Evolutionary conservation across 176 grass and related monocot species (phyloP), one percentile per base, ranked within the genome.

Genomic region (maize (Zea mays)): DNA sequence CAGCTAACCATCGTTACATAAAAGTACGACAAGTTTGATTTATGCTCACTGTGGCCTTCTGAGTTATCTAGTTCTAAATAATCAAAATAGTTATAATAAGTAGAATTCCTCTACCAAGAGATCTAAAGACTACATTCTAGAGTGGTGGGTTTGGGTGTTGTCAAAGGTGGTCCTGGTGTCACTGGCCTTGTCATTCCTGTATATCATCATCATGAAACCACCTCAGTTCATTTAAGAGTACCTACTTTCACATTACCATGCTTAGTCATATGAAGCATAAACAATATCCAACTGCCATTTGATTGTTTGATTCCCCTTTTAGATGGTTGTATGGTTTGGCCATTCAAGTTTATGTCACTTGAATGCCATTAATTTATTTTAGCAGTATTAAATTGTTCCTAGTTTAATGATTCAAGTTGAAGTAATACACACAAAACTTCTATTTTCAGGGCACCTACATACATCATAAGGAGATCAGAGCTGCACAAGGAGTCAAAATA

Each of bases 401-500:
- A 39, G 38, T 39, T 39, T 4, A 39, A 69, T 6, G 46, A 43
- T 68, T 81, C 58, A 38, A 82, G 45, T 46, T 88, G 70, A 51
- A 70, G 35, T 84, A 64, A 80, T 41, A 37, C 19, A 39, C 38
- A 0, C n/a, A 79, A 75, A 75, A 21, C 12, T 14, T 6, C 3
- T n/a, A 11, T 77, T 79, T 79, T 69, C 88, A 97, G 93, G 91
- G 91, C 17, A 66, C 88, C 57, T 97, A 97, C 51, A 50, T 78
- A 79, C 94, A 97, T 78, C 94, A 97, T 54, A 93, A 93, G 58
- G 91, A 91, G 82, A 79, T 97, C 43, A 97, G 90, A 85, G 94
- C 94, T 68, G 94, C 94, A 78, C 94, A 93, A 77, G 94, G 94
- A 57, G 73, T 97, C 57, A 97, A 97, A 87, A 89, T 97, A 81